These are phyloP conservation scores for Paecilomyces niveus DNA, from an alignment of 2,329 filamentous ascomycete species.

Conservation along the genomic window DNA sequence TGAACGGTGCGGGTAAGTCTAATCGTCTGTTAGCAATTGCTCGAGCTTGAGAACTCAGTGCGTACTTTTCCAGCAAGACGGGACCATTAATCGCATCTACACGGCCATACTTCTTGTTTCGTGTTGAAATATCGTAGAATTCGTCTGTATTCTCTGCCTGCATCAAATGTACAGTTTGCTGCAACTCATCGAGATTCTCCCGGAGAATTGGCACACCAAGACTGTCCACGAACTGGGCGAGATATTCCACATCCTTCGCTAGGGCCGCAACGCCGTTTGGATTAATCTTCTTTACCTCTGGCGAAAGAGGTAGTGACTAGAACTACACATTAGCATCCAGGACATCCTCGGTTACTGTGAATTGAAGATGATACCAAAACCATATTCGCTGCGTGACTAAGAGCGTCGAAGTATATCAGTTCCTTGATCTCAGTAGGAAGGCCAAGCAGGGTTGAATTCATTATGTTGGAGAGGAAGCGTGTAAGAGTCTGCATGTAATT, in stretches of 20 bases:
- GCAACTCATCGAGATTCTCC: conserved; percentile 84
- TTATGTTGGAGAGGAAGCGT: conserved; percentile 87
- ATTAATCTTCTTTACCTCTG: conserved; percentile 78
- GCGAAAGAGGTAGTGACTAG: conserved; percentile 68
- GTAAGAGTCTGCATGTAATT: conserved; percentile 96
- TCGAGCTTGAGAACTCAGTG: background rate
- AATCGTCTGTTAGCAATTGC: conserved; percentile 12
- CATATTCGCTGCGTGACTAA: conserved; percentile 81
- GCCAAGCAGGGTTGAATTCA: conserved; percentile 87
- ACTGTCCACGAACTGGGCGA: conserved; percentile 77
- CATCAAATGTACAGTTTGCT: conserved; percentile 87
- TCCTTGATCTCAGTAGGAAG: conserved; percentile 95
- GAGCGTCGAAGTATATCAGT: conserved; percentile 93
- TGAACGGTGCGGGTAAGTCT: conserved; percentile 61
- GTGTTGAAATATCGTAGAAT: conserved; percentile 84
- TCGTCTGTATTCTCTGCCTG: conserved; percentile 85
- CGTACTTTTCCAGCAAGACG: conserved; percentile 82
- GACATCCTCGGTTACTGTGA: conserved; percentile 9
- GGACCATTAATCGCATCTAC: conserved; percentile 90
- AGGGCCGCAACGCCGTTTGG: conserved; percentile 75
- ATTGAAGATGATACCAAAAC: conserved; percentile 56
- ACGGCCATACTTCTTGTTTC: conserved; percentile 88
- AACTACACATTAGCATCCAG: conserved; percentile 13
- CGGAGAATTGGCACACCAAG: conserved; percentile 83
- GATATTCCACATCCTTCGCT: conserved; percentile 73